A percentile compares a stretch with the other conserved stretches of the same genome.
Evolutionary conservation across 768 basidiomycete genomes (phyloP).

Genomic region (Boletus speciosus): DNA sequence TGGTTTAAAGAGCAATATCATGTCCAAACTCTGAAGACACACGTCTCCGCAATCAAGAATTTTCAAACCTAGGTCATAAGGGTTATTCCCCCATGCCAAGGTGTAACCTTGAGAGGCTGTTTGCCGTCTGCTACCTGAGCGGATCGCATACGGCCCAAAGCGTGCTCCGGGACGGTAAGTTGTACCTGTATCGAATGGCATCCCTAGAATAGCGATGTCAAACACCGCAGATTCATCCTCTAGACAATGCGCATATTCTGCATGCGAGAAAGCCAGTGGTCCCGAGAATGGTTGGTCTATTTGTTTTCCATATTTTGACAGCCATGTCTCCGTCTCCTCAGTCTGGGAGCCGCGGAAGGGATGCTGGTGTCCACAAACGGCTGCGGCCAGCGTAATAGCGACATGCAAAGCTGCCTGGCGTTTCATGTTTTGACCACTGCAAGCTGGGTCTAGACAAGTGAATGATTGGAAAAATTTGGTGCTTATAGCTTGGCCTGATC

Average conservation of each 20-base stretch:
- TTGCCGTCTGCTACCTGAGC: conserved; percentile 73
- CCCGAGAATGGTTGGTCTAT: conserved; percentile 76
- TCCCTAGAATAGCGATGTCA: conserved; percentile 74
- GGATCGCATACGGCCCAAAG: conserved; percentile 84
- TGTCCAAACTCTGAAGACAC: not conserved
- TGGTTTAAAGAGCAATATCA: not conserved
- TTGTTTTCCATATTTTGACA: conserved; percentile 71
- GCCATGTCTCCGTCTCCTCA: conserved; percentile 46
- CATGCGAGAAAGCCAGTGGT: conserved; percentile 78
- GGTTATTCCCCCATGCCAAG: conserved; percentile 67
- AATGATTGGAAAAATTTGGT: not conserved
- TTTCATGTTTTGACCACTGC: conserved; percentile 13
- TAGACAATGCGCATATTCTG: conserved; percentile 49
- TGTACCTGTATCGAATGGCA: conserved; percentile 74
- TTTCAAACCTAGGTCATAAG: conserved; percentile 53
- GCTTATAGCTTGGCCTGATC: not conserved
- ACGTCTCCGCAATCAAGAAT: conserved; percentile 87
- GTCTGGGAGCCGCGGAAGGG: conserved; percentile 3
- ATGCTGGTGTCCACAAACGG: conserved; percentile 12
- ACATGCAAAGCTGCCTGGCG: not conserved
- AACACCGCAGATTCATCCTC: conserved; percentile 20
- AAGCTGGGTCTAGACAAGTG: not conserved
- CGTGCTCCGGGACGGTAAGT: conserved; percentile 63
- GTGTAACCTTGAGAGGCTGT: conserved; percentile 60
- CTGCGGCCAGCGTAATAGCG: not conserved